Base-by-base conservation (phyloP, 2,329 filamentous ascomycete genomes). In the Hirsutella rhossiliensis region DNA sequence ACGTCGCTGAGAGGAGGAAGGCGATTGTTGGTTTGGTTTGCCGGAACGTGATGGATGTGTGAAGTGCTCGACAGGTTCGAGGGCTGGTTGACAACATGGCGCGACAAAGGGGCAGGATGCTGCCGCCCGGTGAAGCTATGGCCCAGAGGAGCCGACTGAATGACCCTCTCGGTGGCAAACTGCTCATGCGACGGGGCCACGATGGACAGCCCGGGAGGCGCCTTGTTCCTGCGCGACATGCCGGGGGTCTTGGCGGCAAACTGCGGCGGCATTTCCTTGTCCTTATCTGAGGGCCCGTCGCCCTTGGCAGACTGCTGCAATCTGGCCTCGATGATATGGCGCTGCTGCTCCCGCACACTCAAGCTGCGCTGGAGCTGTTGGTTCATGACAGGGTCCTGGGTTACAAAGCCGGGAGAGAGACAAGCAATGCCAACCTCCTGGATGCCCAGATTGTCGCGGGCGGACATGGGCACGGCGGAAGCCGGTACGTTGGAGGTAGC, bases 41-140 rank as follows among this genome's bases (percentile, higher is more conserved):
- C 88, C 11, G 87, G 87, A 4, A 89, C 75, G 58, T 94, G 88
- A 64, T 94, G 87, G 57, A 96, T 92, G 61, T 95, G 88, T 19
- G 86, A 90, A 1, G 82, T 88, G 57, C 82, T 87, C 18, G 84
- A 83, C 43, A 94, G 73, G 49, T 84, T 87, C 11, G 87, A 88
- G 8, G 86, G 82, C 49, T 89, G 86, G 58, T 90, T 89, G 54
- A 79, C 75, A 44, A 88, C 71, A 60, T 92, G 87, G 42, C 87
- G 78, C 38, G 84, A 86, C 46, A 86, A 66, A 0, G 85, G 84
- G 52, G 83, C 82, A 5, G 82, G 77, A 55, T 88, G 80, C 59
- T 94, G 81, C 47, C 92, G 80, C 47, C 90, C 89, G 8, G 92
- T 96, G 60, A 98, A 98, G 32, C 87, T 94, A 60, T 96, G 90